Base-by-base conservation (phyloP, 1,139 yeast species). In the Hemisphaericaspora xylofermentans region DNA sequence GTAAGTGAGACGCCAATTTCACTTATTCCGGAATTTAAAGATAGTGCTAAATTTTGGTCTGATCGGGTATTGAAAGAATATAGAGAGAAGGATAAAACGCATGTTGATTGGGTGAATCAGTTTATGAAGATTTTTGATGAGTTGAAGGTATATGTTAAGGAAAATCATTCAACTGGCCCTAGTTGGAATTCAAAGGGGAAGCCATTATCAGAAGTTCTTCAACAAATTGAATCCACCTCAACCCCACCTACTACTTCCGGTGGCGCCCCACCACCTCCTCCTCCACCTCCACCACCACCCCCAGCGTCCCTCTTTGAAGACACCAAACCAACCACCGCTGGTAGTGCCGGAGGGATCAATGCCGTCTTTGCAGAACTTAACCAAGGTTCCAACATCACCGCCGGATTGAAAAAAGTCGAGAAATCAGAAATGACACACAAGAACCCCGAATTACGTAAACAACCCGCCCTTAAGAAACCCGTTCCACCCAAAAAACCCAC, bases 361-460 rank as follows among this genome's bases (percentile, higher is more conserved):
- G 98, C 98, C 0, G 96, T 94, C 9, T 93, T 94, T 62, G 84
- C 88, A n/a, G 95, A 88, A 51, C 72, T 94, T 48, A 91, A 84
- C 66, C 76, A 83, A 66, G 99, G 99, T 43, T 87, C 82, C 50
- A 68, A 67, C 31, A 84, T 94, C 54, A 91, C 98, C 2, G 71
- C 91, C 22, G 87, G 89, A 4, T 79, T 94, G 54, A 88, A 84
- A 60, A 93, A 93, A 64, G 98, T 93, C 34, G 97, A 89, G 52
- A 87, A 82, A 66, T 84, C 95, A 15, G 87, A 89, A 66, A 88
- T 88, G 94, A 88, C 96, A 25, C 97, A 89, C 65, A 91, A 89
- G 67, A 89, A 89, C 63, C 97, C 97, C 4, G 84, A 74, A 33
- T 71, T 88, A 53, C 83, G 95, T 57, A 74, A 76, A 53, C 78